Base-by-base conservation (phyloP, 306 rosid genomes). In the Quercus agrifolia region DNA sequence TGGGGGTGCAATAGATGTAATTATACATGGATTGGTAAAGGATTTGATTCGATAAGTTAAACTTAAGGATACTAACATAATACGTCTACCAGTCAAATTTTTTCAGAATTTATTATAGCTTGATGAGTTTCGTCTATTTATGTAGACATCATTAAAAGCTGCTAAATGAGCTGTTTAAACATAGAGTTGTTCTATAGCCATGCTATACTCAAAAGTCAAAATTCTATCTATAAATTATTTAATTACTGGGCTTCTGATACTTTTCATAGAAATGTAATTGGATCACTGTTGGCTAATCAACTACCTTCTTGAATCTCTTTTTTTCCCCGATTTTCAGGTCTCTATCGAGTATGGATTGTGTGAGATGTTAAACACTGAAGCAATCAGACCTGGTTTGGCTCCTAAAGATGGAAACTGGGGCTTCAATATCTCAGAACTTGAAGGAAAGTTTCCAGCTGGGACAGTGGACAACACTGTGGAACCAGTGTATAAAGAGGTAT, bases 331-430 rank as follows among this genome's bases (percentile, higher is more conserved):
- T 71, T 81, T 41, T 89, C 84, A 91, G 97, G 92, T 83, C 56
- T 85, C 97, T 76, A 89, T 95, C 58, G 99, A 95, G 85, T 86
- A 84, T 81, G 99, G 99, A 12, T 79, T 95, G 44, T 91, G 98
- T 76, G 99, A 91, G 85, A 89, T 93, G 97, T 85, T 95, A 74
- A 90, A 82, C 88, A 81, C 8, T 5, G 84, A 4, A 56, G 99
- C 97, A 2, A 93, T 95, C 70, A 88, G 77, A 12, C 77, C 75
- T 20, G 80, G 79, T 0, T 71, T 82, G 41, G 85, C 83, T 76
- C 99, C 99, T 3, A 85, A 85, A 79, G 92, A 95, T 77, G 91
- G 90, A 55, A 80, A 91, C 31, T 93, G 92, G 90, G 97, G 91
- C 58, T 91, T 95, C 81, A 70, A 88, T 61, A 70, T 95, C 38